Percentiles rank a stretch among this genome's conserved stretches.
phyloP scores from a whole-genome alignment of 192 early-diverging fungal genomes.

The Nowakowskiella sp. region DNA sequence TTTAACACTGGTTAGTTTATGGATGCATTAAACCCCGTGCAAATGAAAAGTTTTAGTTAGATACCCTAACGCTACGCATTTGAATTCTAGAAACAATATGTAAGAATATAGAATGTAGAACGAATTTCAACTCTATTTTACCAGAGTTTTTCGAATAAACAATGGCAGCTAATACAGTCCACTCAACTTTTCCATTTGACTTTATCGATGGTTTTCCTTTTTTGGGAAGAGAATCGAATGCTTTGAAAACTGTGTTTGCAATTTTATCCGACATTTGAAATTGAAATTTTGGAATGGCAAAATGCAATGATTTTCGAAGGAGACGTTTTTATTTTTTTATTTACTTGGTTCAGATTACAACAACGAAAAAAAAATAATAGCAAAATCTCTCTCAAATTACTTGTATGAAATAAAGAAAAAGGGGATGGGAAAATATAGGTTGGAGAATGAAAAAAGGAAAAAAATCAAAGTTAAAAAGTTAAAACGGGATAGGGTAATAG shows the following conservation, averaged over 20 bases:
- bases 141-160: constrained; percentile 30
- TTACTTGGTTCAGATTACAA: no score
- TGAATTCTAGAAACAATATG: not conserved
- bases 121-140: constrained; percentile 3
- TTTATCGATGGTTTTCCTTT: constrained; percentile 61
- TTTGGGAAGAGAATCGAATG: constrained; percentile 57
- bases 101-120: constrained; percentile 3
- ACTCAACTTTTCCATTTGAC: constrained; percentile 48
- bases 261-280: no score
- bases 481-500: no score
- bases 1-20: not conserved
- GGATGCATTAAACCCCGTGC: not conserved
- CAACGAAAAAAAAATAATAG: no score
- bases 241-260: constrained; percentile 40
- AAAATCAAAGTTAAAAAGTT: no score
- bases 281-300: no score
- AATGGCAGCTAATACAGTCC: constrained; percentile 82
- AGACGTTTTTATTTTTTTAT: no score
- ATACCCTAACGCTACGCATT: not conserved
- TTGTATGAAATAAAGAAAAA: no score
- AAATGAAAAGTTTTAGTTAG: not conserved
- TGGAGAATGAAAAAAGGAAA: no score
- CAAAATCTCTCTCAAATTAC: no score
- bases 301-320: no score
- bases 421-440: no score